A percentile compares a stretch with the other conserved stretches of the same genome.
These are phyloP conservation scores for Globisporangium alternatum DNA, from an alignment of 352 stramenopile species.

Conservation along the genomic window DNA sequence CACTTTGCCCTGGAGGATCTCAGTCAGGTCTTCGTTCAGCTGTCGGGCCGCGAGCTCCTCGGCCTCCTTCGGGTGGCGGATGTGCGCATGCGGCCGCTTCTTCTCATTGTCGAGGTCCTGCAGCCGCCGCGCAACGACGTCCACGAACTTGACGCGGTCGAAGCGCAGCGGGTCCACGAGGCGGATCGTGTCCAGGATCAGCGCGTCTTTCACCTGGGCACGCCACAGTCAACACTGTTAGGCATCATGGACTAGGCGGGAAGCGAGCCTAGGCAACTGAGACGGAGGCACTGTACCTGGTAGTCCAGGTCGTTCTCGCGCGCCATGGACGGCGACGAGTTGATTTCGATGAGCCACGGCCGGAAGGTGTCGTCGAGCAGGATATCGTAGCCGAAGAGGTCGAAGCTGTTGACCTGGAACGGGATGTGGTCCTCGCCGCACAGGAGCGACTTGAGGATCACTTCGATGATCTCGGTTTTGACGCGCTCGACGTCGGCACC, in stretches of 20 bases:
- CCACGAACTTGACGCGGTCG: slow-evolving; percentile 64
- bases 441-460: slow-evolving; percentile 88
- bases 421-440: slow-evolving; percentile 88
- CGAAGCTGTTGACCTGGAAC: slow-evolving; percentile 91
- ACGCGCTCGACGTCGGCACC: slow-evolving; percentile 66
- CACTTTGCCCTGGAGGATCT: slow-evolving; percentile 53
- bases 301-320: slow-evolving; percentile 85
- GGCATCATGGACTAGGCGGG: not conserved
- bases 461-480: slow-evolving; percentile 62
- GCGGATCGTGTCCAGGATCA: slow-evolving; percentile 88
- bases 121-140: slow-evolving; percentile 65
- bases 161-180: slow-evolving; percentile 84
- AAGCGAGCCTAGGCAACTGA: slow-evolving; percentile 27
- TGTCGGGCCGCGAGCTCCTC: slow-evolving; percentile 43
- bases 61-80: slow-evolving; percentile 44
- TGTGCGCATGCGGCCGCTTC: slow-evolving; percentile 53
- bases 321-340: slow-evolving; percentile 91
- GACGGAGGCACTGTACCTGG: slow-evolving; percentile 16
- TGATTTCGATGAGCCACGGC: slow-evolving; percentile 96
- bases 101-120: slow-evolving; percentile 52
- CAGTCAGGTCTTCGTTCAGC: slow-evolving; percentile 70
- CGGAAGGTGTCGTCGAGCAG: slow-evolving; percentile 88
- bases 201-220: slow-evolving; percentile 79
- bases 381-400: slow-evolving; percentile 95
- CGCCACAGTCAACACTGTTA: not conserved